These are phyloP conservation scores for Pleurotus cornucopiae DNA, from an alignment of 768 basidiomycete genomes.

Conservation along the genomic window DNA sequence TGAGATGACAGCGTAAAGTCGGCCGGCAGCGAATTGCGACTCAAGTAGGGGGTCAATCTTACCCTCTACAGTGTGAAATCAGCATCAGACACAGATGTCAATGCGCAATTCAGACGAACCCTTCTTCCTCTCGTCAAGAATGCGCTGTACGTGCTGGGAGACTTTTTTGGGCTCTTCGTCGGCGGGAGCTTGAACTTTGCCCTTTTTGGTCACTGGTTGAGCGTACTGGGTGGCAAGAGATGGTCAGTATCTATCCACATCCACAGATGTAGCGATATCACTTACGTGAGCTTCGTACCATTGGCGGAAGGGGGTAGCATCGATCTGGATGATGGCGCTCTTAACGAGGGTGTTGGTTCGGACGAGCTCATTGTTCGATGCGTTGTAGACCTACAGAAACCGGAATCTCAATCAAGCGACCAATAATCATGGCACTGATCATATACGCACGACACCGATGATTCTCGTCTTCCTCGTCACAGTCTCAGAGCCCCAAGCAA, in stretches of 20 bases:
- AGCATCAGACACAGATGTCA: not conserved
- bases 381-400: conserved; percentile 81
- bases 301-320: conserved; percentile 98
- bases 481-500: conserved; percentile 97
- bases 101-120: conserved; percentile 36
- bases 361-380: conserved; percentile 99
- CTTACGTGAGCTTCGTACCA: conserved; percentile 98
- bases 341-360: conserved; percentile 99
- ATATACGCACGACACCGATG: conserved; percentile 81
- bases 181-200: conserved; percentile 54
- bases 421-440: not conserved
- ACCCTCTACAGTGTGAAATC: conserved; percentile 47
- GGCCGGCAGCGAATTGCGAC: conserved; percentile 88
- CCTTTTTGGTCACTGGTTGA: conserved; percentile 90
- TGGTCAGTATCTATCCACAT: not conserved
- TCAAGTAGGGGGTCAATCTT: conserved; percentile 92
- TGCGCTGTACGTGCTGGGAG: conserved; percentile 88
- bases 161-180: conserved; percentile 70
- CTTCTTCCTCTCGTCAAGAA: conserved; percentile 87
- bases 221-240: conserved; percentile 62
- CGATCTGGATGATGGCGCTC: conserved; percentile 93
- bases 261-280: conserved; percentile 14
- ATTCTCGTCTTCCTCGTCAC: conserved; percentile 94
- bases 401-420: not conserved
- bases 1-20: conserved; percentile 89